Evolutionary conservation across 164 flowering plant species (phyloP), one percentile per base, ranked within the genome.

Genomic region (Berberis thunbergii): DNA sequence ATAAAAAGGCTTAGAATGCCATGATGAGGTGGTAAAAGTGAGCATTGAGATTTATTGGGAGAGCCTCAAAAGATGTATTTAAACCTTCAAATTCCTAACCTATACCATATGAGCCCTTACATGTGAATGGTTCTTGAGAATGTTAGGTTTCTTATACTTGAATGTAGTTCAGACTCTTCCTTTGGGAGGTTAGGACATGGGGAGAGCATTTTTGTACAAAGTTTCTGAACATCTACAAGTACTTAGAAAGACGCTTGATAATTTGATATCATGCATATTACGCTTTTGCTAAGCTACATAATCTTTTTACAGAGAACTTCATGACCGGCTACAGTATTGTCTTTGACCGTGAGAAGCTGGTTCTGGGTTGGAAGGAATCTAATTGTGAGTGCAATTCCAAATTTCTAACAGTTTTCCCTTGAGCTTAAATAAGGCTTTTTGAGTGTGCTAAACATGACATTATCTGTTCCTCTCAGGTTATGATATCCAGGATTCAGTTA

Each of bases 321-420:
- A 86, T 91, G 97, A 83, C 89, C 62, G 97, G 93, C 48, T 79
- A 88, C 48, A 85, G 80, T 7, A 64, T 91, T 1, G 79, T 89
- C 43, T 94, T 91, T 62, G 84, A 94, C 65, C 84, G 93, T 2
- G 96, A 91, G 73, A 86, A 69, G 66, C 68, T 57, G 69, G 71
- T 77, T 4, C 63, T 94, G 73, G 96, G 99, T 45, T 94, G 99
- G 99, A 83, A 75, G 73, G 68, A 64, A 67, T 85, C 91, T 2
- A 64, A 87, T 55, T 94, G 97, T 91, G 64, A 86, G 99, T 78
- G 49, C 9, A 6, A 2, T 49, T 56, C 45, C 7, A 7, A 41
- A 48, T 26, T 61, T 4, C 26, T 8, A 45, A 44, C 46, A 42
- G 13, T 41, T 45, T 7, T 45, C 12, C n/a, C 57, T 6, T n/a